These are phyloP conservation scores for Candida krabiensis DNA, from an alignment of 805 yeast species.

Conservation along the genomic window DNA sequence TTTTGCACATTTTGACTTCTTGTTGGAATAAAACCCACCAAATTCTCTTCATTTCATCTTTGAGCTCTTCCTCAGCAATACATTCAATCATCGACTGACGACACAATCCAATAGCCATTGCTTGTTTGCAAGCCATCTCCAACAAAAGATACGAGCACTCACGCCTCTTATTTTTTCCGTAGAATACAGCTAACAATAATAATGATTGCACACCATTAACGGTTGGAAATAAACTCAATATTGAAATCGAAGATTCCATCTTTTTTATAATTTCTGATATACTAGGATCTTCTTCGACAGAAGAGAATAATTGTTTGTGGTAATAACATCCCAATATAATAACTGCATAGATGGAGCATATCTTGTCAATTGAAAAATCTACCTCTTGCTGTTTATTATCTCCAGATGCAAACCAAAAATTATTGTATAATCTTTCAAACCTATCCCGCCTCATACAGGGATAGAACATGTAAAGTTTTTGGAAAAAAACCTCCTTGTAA, in stretches of 20 bases:
- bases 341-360: conserved; percentile 2
- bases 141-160: conserved; percentile 3
- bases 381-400: background rate
- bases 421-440: conserved; percentile 1
- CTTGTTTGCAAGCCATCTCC: conserved; percentile 3
- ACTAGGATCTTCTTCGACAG: background rate
- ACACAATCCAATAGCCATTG: conserved; percentile 4
- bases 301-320: conserved; percentile 4
- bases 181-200: background rate
- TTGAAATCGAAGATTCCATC: too few species aligned
- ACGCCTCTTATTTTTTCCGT: conserved; percentile 1
- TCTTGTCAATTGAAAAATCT: conserved; percentile 1
- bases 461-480: conserved; percentile 2
- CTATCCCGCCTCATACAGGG: conserved; percentile 2
- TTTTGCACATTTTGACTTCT: conserved; percentile 2
- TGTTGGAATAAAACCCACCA: conserved; percentile 7
- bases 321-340: conserved; percentile 1
- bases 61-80: background rate
- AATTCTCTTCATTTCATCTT: conserved; percentile 4
- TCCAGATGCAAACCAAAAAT: background rate
- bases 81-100: conserved; percentile 6
- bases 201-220: background rate
- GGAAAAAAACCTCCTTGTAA: conserved; percentile 3
- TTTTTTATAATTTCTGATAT: background rate
- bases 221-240: too few species aligned